A percentile compares a stretch with the other conserved stretches of the same genome.
Evolutionary conservation across 163 green algal genomes (phyloP).

Genomic region (Scenedesmus sp.): DNA sequence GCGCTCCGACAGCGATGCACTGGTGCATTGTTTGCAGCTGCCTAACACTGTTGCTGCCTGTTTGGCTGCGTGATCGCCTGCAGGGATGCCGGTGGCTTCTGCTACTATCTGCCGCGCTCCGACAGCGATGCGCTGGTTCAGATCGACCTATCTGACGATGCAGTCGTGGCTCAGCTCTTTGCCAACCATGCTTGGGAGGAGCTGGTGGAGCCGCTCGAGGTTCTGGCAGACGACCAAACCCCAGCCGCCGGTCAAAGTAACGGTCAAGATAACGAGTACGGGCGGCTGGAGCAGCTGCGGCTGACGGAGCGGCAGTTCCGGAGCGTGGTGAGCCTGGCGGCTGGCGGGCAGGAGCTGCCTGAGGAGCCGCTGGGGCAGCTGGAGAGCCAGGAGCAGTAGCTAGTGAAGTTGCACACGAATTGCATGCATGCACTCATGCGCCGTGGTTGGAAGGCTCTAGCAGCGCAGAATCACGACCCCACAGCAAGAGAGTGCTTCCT

Average conservation of each 20-base stretch:
- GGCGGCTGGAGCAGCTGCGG: conserved; percentile 37
- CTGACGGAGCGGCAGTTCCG: conserved; percentile 52
- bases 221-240: neutral
- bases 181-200: conserved; percentile 55
- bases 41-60: too few relatives aligned
- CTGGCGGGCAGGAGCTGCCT: conserved; percentile 37
- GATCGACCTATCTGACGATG: conserved; percentile 54
- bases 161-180: conserved; percentile 54
- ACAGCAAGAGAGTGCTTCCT: neutral
- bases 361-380: conserved; percentile 48
- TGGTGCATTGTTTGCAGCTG: too few relatives aligned
- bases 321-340: conserved; percentile 24
- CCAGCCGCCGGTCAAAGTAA: neutral
- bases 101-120: conserved; percentile 44
- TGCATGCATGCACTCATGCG: neutral
- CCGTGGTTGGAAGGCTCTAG: neutral
- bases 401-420: neutral
- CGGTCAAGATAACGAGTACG: neutral
- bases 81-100: conserved; percentile 47
- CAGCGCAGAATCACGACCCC: neutral
- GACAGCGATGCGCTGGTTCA: conserved; percentile 5
- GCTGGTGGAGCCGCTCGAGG: conserved; percentile 51
- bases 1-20: too few relatives aligned
- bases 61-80: neutral
- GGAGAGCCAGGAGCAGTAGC: conserved; percentile 12